A percentile compares a stretch with the other conserved stretches of the same genome.
Conservation (phyloP, 2,329 filamentous ascomycete genomes). For the Fusarium sp. region DNA sequence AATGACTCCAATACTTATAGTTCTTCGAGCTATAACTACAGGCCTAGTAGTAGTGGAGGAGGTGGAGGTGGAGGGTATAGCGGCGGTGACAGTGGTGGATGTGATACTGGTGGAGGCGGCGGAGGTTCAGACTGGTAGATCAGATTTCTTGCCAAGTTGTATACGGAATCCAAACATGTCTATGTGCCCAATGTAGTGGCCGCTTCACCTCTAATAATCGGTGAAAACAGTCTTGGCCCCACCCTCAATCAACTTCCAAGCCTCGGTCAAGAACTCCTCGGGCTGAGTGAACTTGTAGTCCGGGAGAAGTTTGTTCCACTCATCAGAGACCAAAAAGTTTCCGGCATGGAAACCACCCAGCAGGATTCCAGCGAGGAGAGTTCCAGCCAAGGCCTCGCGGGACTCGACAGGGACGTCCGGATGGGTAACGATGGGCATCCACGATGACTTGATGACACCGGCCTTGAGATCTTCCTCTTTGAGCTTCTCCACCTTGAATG, state of each 20-base stretch:
- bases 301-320: constrained; percentile 58
- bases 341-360: constrained; percentile 15
- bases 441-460: constrained; percentile 41
- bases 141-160: not conserved
- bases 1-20: not conserved
- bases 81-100: not conserved
- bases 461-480: constrained; percentile 35
- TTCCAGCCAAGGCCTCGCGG: constrained; percentile 12
- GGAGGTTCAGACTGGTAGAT: not conserved
- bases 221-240: constrained; percentile 11
- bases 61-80: not conserved
- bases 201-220: not conserved
- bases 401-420: constrained; percentile 32
- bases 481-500: constrained; percentile 34
- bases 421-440: constrained; percentile 29
- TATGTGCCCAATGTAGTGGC: too few relatives aligned
- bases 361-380: constrained; percentile 10
- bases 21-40: not conserved
- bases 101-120: not conserved
- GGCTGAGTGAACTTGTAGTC: constrained; percentile 56
- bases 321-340: constrained; percentile 52
- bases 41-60: not conserved
- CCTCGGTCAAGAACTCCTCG: constrained; percentile 56
- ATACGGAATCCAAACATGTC: not conserved
- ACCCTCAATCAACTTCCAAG: constrained; percentile 33